phyloP scores from a whole-genome alignment of 2,329 filamentous ascomycete genomes.

The Helicocarpus griseus region DNA sequence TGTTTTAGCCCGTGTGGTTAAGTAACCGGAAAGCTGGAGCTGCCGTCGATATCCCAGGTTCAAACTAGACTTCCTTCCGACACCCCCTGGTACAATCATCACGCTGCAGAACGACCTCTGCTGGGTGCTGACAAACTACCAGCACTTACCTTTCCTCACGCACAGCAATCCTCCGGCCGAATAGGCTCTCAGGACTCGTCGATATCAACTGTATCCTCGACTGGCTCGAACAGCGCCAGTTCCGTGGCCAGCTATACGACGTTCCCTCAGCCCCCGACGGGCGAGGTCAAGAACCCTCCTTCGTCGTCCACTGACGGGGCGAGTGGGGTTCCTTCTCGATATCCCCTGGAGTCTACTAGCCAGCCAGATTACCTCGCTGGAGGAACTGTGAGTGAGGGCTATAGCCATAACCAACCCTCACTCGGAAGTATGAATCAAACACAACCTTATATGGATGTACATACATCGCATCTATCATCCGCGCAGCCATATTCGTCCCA shows the following conservation, averaged over 20 bases:
- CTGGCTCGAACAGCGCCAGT: constrained; percentile 41
- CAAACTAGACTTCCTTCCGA: constrained; percentile 69
- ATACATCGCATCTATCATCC: constrained; percentile 64
- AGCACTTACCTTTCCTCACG: constrained; percentile 59
- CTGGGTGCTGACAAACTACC: constrained; percentile 67
- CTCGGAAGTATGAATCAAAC: constrained; percentile 66
- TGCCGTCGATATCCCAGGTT: constrained; percentile 75
- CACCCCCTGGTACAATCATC: constrained; percentile 58
- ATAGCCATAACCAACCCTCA: constrained; percentile 31
- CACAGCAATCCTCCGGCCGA: constrained; percentile 54
- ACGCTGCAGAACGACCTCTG: constrained; percentile 54
- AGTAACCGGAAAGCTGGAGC: constrained; percentile 89
- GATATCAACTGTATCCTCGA: constrained; percentile 32
- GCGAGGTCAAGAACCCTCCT: constrained; percentile 61
- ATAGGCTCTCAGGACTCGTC: constrained; percentile 58
- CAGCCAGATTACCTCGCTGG: constrained; percentile 26
- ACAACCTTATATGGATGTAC: constrained; percentile 76
- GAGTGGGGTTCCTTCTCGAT: constrained; percentile 30
- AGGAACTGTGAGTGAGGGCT: constrained; percentile 30
- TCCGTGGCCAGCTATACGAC: constrained; percentile 49
- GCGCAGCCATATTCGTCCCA: constrained; percentile 66
- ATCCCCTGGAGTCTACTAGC: constrained; percentile 26
- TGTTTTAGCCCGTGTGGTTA: constrained; percentile 14
- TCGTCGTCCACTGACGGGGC: constrained; percentile 45
- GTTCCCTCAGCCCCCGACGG: constrained; percentile 39